phyloP scores from a whole-genome alignment of 352 stramenopile genomes.

The Thalassiosira oceanica region DNA sequence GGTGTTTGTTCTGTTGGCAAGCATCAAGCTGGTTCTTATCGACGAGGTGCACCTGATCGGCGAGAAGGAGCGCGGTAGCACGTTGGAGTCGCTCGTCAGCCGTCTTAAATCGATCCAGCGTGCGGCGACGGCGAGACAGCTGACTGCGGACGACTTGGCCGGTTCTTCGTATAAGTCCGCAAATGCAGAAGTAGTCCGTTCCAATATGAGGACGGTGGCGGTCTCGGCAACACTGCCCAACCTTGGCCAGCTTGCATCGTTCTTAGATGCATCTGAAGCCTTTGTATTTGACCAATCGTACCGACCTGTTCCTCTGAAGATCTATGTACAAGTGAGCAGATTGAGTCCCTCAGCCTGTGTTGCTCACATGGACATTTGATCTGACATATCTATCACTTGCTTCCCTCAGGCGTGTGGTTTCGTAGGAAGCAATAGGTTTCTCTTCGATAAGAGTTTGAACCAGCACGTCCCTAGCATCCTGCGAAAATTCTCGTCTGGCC shows the following conservation, averaged over 20 bases:
- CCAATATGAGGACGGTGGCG: slow-evolving; percentile 80
- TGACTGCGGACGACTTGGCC: slow-evolving; percentile 29
- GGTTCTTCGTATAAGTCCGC: no score
- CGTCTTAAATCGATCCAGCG: slow-evolving; percentile 78
- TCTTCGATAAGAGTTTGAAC: slow-evolving; percentile 73
- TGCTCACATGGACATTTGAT: no score
- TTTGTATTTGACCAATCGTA: slow-evolving; percentile 97
- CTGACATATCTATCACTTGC: no score
- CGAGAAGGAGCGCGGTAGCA: slow-evolving; percentile 89
- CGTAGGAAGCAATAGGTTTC: slow-evolving; percentile 64
- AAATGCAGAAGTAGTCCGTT: no score
- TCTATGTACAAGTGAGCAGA: no score
- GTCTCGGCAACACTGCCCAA: slow-evolving; percentile 97
- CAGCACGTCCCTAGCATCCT: slow-evolving; percentile 67
- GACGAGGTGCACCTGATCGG: slow-evolving; percentile 98
- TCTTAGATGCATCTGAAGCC: slow-evolving; percentile 88
- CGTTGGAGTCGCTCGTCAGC: slow-evolving; percentile 95
- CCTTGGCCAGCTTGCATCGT: slow-evolving; percentile 90
- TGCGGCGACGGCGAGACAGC: slow-evolving; percentile 34
- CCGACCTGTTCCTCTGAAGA: slow-evolving; percentile 95
- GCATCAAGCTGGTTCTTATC: slow-evolving; percentile 88
- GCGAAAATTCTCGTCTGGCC: slow-evolving; percentile 8
- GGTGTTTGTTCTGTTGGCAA: slow-evolving; percentile 71
- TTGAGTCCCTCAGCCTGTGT: no score
- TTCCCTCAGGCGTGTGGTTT: slow-evolving; percentile 52